These are phyloP conservation scores for Iris pallida DNA, from an alignment of 116 monocot species.

Conservation along the genomic window DNA sequence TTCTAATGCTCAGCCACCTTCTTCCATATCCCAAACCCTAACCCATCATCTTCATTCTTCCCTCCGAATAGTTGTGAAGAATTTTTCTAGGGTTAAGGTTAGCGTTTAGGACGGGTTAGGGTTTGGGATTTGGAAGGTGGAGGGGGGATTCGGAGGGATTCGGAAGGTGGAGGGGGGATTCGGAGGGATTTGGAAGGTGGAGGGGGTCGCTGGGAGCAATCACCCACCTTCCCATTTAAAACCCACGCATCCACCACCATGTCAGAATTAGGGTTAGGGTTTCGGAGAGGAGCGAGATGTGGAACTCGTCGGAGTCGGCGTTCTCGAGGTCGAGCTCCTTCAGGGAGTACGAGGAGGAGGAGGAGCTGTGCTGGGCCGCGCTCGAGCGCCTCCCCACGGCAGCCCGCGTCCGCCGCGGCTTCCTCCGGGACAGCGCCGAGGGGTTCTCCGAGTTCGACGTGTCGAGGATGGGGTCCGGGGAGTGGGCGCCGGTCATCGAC, in stretches of 20 bases:
- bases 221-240: conserved; percentile 29
- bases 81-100: too few species aligned
- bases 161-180: too few species aligned
- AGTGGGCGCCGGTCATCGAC: conserved; percentile 56
- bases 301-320: conserved; percentile 48
- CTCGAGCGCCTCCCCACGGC: conserved; percentile 82
- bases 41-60: too few species aligned
- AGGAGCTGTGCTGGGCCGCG: conserved; percentile 89
- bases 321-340: conserved; percentile 81
- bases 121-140: too few species aligned
- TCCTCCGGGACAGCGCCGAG: conserved; percentile 35
- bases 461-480: conserved; percentile 34
- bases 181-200: too few species aligned
- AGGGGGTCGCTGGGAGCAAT: conserved; percentile 2
- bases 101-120: too few species aligned
- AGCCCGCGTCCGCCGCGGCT: conserved; percentile 54
- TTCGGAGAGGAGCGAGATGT: conserved; percentile 39
- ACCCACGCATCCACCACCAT: conserved; percentile 2
- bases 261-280: conserved; percentile 11
- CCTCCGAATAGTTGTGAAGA: too few species aligned
- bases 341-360: conserved; percentile 48
- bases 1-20: too few species aligned
- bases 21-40: too few species aligned
- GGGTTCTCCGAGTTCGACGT: conserved; percentile 61
- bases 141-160: too few species aligned